Base-by-base conservation (phyloP, 2,329 filamentous ascomycete genomes). In the Exophiala calicioides region DNA sequence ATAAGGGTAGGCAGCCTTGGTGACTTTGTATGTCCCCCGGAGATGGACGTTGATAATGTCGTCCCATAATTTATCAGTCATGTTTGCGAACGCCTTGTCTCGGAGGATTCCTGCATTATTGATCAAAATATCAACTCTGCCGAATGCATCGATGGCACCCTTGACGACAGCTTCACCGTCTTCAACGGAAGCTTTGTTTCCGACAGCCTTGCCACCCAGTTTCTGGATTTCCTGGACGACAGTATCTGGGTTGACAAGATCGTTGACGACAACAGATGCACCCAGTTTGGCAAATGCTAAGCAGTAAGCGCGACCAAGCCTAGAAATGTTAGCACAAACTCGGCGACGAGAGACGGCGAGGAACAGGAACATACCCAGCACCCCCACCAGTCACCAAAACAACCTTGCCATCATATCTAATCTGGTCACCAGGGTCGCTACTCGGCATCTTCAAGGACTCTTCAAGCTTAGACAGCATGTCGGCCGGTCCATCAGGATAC, bases 71-170 rank as follows among this genome's bases (percentile, higher is more conserved):
- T 82, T 85, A 66, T 98, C 93, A 51, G 90, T 88, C 91, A 98
- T 96, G 77, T 97, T 97, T 70, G 79, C 79, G 69, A 98, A 98
- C 30, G 93, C 90, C 82, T 96, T 97, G 77, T 98, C 93, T 37
- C 93, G 85, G 43, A 98, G 82, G 60, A 98, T 98, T 64, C 93
- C 93, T 42, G 93, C 93, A 65, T 98, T 98, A 82, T 98, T 98
- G 76, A 98, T 80, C 56, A 98, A 71, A 55, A 98, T 90, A 65
- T 98, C 93, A 61, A 98, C 80, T 61, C 93, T 88, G 61, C 93
- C 93, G 67, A 87, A 97, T 30, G 86, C 84, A 65, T 97, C 91
- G 62, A 98, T 94, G 45, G 91, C 91, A 47, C 81, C 84, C 79
- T 96, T 94, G 61, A 98, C 84, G 35, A 97, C 88, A 29, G 79